Evolutionary conservation across 1,284 basidiomycete species (phyloP), one percentile per base, ranked within the genome.

Genomic region (Ceratorhiza oryzae-sativae): DNA sequence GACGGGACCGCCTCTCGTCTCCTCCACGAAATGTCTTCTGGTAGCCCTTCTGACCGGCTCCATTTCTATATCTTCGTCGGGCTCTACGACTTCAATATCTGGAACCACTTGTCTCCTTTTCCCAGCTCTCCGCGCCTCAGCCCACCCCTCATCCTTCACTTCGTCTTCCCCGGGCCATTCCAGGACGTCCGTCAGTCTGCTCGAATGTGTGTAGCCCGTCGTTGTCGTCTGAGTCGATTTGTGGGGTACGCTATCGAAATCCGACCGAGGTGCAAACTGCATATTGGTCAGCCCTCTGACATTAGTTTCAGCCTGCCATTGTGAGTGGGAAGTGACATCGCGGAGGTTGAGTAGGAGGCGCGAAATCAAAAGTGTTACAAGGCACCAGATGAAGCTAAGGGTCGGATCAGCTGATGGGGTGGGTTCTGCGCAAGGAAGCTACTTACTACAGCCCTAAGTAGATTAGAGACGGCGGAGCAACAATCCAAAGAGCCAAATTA

Each of bases 381-480:
- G 51, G n/a, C 62, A 49, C 71, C 71, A 72, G 27, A 72, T 72
- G 45, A 72, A 72, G 39, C 71, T 72, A 20, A n/a, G 32, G n/a
- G 23, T 4, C 12, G 18, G 34, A 2, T 53, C 48, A 23, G 10
- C 34, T 9, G 34, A 34, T 18, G 42, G 25, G 3, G 4, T 23
- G 32, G 18, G 27, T 36, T 65, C 1, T 32, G 6, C 32, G 62
- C 39, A 39, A 13, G n/a, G 60, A 25, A 49, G 36, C 6, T 34
- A 49, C 62, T 53, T 6, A 65, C 62, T 65, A 72, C 5, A 72
- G 41, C 25, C 71, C 71, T n/a, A 72, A 55, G 36, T 58, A 72
- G 18, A 68, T 58, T n/a, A 72, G 48, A 18, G 71, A 67, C 2
- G 55, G 41, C 5, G 71, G 71, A 27, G 63, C 56, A 30, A 68